These are phyloP conservation scores for Rhodamnia rubescens DNA, from an alignment of 345 rosid species.

Conservation along the genomic window DNA sequence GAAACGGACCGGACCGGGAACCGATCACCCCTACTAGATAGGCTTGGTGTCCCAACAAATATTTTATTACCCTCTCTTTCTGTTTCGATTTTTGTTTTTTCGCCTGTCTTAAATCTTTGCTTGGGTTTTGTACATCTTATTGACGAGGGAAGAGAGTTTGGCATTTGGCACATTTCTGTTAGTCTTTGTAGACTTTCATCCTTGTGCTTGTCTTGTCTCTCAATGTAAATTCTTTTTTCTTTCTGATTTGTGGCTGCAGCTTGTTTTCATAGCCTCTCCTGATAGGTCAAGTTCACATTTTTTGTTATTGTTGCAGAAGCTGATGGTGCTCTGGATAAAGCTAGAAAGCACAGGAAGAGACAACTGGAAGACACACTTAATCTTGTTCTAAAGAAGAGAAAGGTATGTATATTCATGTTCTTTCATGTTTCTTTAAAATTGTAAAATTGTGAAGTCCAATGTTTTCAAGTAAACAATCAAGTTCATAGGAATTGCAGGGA, in stretches of 20 bases:
- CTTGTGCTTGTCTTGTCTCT: neutral
- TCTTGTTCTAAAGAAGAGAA: slow-evolving; percentile 86
- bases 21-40: neutral
- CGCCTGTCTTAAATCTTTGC: neutral
- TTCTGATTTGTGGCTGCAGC: neutral
- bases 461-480: neutral
- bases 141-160: neutral
- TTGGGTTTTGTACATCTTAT: neutral
- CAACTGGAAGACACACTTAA: slow-evolving; percentile 96
- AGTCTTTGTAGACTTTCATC: neutral
- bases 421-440: neutral
- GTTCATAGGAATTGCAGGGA: neutral
- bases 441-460: neutral
- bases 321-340: slow-evolving; percentile 99
- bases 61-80: neutral
- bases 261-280: neutral
- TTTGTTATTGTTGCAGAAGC: slow-evolving; percentile 56
- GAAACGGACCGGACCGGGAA: too few species aligned
- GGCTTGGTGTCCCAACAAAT: neutral
- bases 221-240: neutral
- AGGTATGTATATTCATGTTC: slow-evolving; percentile 29
- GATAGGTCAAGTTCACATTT: neutral
- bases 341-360: slow-evolving; percentile 97
- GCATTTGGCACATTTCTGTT: neutral
- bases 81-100: neutral